These are phyloP conservation scores for Teunomyces tritomae DNA, from an alignment of 805 yeast genomes.

Conservation along the genomic window DNA sequence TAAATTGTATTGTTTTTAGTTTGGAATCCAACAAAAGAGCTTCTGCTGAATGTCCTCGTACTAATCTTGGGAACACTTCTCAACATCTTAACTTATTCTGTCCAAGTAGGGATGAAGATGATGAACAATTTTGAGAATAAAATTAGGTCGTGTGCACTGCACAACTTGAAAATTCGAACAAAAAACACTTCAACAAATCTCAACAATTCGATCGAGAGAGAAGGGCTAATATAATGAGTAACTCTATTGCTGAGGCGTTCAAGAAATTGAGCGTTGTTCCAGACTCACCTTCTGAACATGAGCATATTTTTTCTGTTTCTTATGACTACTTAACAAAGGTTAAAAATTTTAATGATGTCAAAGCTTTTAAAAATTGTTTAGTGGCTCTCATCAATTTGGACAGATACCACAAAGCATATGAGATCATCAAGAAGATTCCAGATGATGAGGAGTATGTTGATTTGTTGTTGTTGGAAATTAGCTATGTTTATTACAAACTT, in stretches of 20 bases:
- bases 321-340: constrained; percentile 40
- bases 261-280: constrained; percentile 34
- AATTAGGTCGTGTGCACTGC: not conserved
- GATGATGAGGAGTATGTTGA: constrained; percentile 22
- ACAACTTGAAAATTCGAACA: constrained; percentile 2
- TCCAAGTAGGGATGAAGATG: not conserved
- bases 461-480: constrained; percentile 46
- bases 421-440: constrained; percentile 39
- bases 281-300: constrained; percentile 31
- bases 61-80: not conserved
- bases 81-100: not conserved
- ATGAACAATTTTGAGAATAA: not conserved
- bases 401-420: constrained; percentile 48
- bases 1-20: constrained; percentile 12
- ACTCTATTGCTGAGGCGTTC: constrained; percentile 41
- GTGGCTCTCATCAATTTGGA: constrained; percentile 62
- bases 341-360: constrained; percentile 33
- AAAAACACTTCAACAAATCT: constrained; percentile 1
- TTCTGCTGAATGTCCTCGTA: not conserved
- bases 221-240: constrained; percentile 25
- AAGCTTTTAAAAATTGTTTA: constrained; percentile 43
- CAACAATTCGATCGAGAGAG: not conserved
- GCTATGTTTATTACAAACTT: constrained; percentile 59
- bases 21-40: constrained; percentile 7
- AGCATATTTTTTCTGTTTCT: constrained; percentile 35